Evolutionary conservation across 441 rosid species (phyloP), one percentile per base, ranked within the genome.

Genomic region (Gossypium davidsonii): DNA sequence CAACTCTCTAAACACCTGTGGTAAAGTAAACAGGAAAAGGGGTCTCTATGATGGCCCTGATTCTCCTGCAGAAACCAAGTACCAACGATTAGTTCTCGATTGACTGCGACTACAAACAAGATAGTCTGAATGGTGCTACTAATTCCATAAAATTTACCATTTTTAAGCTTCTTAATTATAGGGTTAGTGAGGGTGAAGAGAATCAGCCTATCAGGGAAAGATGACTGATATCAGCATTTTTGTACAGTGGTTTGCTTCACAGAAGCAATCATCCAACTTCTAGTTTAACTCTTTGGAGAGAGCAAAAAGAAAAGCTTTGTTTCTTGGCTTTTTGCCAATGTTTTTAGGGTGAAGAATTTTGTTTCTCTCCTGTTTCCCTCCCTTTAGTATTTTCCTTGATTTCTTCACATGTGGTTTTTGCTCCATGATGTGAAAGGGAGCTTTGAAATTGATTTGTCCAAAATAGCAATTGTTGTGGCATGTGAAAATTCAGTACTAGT

Each of bases 1-100:
- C 78, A 74, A 60, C 81, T 77, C 70, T 18, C 80, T 82, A 71
- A 76, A 76, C 59, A 77, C 79, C 55, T 89, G 88, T 76, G 86
- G 88, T 62, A 79, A 84, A 73, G 71, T 84, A 68, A 80, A 81
- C 63, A 83, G 89, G 85, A 95, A 94, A 85, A 90, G 97, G 78
- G 87, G 76, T 63, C 81, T 80, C 18, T 81, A 74, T 59, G 87
- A 89, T 55, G 91, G 79, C 71, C 84, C 87, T 64, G 83, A 84
- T 39, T 88, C 88, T 65, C 84, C 90, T 37, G 72, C 83, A 28
- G 90, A 84, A 67, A 75, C 86, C 67, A 95, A 92, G 82, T 84
- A 78, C 78, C 96, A 87, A 75, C 85, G 89, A 71, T 76, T 89
- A 70, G 80, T 77, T 58, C 88, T 87, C 66, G 87, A 85, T 76